These are phyloP conservation scores for Cladophialophora immunda DNA, from an alignment of 2,329 filamentous ascomycete genomes.

Conservation along the genomic window DNA sequence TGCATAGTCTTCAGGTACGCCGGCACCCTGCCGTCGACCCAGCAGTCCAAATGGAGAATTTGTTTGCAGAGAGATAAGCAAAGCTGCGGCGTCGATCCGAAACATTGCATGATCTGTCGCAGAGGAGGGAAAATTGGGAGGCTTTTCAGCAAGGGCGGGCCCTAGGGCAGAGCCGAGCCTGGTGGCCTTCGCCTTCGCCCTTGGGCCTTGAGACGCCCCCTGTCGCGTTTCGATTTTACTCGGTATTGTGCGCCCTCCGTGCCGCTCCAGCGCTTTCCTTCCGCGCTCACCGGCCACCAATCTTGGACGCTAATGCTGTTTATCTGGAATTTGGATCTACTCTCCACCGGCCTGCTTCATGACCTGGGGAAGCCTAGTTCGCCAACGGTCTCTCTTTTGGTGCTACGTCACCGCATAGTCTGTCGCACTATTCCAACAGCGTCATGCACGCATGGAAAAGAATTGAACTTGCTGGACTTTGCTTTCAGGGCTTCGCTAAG, in stretches of 20 bases:
- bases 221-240: constrained; percentile 4
- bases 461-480: neutral
- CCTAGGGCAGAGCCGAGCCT: constrained; percentile 26
- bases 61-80: neutral
- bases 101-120: neutral
- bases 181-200: constrained; percentile 13
- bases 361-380: constrained; percentile 7
- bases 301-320: constrained; percentile 1
- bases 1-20: neutral
- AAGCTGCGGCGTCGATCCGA: constrained; percentile 2
- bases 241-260: constrained; percentile 1
- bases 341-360: constrained; percentile 5
- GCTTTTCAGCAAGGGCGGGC: constrained; percentile 16
- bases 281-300: constrained; percentile 6
- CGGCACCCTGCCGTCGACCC: neutral
- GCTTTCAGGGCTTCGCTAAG: neutral
- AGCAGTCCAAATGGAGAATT: neutral
- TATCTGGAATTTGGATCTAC: constrained; percentile 1
- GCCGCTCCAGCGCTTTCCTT: neutral
- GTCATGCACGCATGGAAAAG: neutral
- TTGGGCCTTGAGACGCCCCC: constrained; percentile 1
- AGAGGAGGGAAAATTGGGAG: neutral
- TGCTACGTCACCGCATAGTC: constrained; percentile 6
- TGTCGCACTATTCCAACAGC: neutral
- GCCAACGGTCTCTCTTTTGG: neutral